Evolutionary conservation across 805 yeast genomes (phyloP).

Genomic region (Cyberlindnera mycetangii): DNA sequence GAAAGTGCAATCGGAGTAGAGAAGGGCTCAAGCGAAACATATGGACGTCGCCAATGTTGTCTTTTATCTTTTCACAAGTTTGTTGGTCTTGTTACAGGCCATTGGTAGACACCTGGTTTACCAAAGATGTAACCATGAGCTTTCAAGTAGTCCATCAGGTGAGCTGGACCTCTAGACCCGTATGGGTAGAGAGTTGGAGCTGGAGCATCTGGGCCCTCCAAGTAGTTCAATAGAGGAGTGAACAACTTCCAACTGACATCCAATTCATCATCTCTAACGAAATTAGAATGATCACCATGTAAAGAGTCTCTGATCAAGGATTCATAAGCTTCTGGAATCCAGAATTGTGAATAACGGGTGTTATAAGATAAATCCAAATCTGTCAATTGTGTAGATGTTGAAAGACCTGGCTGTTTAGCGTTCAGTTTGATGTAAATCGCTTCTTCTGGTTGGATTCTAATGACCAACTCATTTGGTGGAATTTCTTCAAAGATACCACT

Average conservation of each 20-base stretch:
- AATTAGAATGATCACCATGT: slow-evolving; percentile 93
- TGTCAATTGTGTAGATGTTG: slow-evolving; percentile 77
- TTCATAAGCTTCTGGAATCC: slow-evolving; percentile 98
- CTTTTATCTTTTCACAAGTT: slow-evolving; percentile 11
- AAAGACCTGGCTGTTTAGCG: slow-evolving; percentile 89
- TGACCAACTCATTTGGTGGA: slow-evolving; percentile 88
- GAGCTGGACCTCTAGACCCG: slow-evolving; percentile 87
- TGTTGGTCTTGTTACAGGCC: slow-evolving; percentile 76
- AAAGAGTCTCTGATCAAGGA: slow-evolving; percentile 88
- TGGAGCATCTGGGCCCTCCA: slow-evolving; percentile 73
- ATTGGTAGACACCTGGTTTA: slow-evolving; percentile 66
- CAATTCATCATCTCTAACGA: slow-evolving; percentile 96
- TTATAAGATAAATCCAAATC: slow-evolving; percentile 89
- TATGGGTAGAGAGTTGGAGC: slow-evolving; percentile 69
- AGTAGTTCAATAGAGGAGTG: slow-evolving; percentile 81
- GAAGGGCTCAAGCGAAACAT: background rate
- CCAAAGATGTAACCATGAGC: slow-evolving; percentile 73
- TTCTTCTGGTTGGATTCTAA: slow-evolving; percentile 92
- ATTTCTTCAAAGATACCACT: slow-evolving; percentile 77
- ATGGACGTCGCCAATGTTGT: too few relatives aligned
- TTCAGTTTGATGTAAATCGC: slow-evolving; percentile 92
- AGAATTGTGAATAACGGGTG: slow-evolving; percentile 76
- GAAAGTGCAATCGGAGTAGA: background rate
- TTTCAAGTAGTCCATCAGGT: slow-evolving; percentile 56
- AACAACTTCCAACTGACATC: slow-evolving; percentile 91